Evolutionary conservation across 805 yeast genomes (phyloP).

Genomic region (Wickerhamomyces pijperi): DNA sequence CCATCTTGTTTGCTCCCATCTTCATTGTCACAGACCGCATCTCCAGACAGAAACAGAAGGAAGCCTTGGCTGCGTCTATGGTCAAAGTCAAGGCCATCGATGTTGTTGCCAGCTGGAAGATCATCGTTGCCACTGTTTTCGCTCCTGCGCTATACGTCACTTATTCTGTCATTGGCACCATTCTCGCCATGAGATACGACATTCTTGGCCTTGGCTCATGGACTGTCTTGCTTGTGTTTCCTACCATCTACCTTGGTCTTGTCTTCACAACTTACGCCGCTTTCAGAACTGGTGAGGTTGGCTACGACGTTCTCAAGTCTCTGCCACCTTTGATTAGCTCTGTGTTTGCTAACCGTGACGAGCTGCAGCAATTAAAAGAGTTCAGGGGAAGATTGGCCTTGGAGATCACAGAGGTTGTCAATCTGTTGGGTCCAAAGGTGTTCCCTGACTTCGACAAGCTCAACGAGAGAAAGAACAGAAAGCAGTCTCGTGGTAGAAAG

Average conservation of each 20-base stretch:
- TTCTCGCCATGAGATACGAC: constrained; percentile 23
- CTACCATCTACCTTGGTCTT: constrained; percentile 40
- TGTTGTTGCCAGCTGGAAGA: constrained; percentile 95
- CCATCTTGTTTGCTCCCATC: constrained; percentile 74
- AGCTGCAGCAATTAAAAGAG: constrained; percentile 40
- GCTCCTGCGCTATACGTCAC: constrained; percentile 78
- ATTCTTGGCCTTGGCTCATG: constrained; percentile 7
- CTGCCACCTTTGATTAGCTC: constrained; percentile 56
- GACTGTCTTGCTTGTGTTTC: constrained; percentile 22
- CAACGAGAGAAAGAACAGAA: constrained; percentile 1
- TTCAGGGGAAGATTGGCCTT: constrained; percentile 49
- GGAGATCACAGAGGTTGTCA: constrained; percentile 71
- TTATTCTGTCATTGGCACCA: constrained; percentile 47
- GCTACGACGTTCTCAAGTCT: constrained; percentile 75
- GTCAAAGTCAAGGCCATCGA: constrained; percentile 90
- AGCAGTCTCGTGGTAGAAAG: constrained; percentile 11
- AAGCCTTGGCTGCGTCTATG: constrained; percentile 75
- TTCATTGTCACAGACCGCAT: constrained; percentile 62
- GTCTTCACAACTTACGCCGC: constrained; percentile 83
- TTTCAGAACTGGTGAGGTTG: constrained; percentile 79
- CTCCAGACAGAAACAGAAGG: constrained; percentile 58
- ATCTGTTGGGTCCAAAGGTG: constrained; percentile 73
- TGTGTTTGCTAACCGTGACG: constrained; percentile 27
- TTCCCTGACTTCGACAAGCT: constrained; percentile 71
- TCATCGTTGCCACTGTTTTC: constrained; percentile 69